phyloP scores from a whole-genome alignment of 2,329 filamentous ascomycete genomes.

The Colletotrichum agaves region DNA sequence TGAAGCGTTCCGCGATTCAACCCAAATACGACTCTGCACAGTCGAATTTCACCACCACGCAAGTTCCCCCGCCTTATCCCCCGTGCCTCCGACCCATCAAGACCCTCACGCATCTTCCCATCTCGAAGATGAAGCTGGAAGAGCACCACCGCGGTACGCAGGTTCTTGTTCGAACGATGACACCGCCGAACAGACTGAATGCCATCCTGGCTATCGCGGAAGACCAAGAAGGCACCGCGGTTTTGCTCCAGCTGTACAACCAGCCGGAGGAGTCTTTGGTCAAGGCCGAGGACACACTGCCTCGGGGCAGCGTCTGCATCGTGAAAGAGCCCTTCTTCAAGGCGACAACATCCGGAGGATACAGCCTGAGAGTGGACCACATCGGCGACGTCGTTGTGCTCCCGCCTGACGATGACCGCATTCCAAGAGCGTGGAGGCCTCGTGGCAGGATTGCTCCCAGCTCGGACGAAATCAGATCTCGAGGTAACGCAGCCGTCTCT shows the following conservation, averaged over 20 bases:
- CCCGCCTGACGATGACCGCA: conserved; percentile 45
- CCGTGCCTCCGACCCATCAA: conserved; percentile 39
- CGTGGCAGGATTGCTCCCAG: conserved; percentile 11
- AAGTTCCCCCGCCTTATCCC: conserved; percentile 37
- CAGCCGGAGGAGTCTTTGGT: conserved; percentile 51
- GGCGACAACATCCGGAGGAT: conserved; percentile 48
- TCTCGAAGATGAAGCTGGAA: conserved; percentile 46
- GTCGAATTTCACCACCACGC: not conserved
- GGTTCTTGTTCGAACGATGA: conserved; percentile 39
- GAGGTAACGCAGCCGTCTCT: conserved; percentile 49
- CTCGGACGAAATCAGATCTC: conserved; percentile 40
- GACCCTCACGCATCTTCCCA: conserved; percentile 41
- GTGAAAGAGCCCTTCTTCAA: conserved; percentile 67
- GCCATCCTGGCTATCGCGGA: conserved; percentile 48
- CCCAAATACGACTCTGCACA: not conserved
- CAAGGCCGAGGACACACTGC: conserved; percentile 48
- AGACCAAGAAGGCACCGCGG: conserved; percentile 50
- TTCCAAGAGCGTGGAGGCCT: conserved; percentile 52
- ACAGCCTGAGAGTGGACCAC: conserved; percentile 63
- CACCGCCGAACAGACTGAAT: conserved; percentile 36
- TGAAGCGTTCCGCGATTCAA: not conserved
- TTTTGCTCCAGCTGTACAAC: conserved; percentile 54
- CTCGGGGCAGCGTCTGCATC: conserved; percentile 49
- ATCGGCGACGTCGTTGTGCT: conserved; percentile 58
- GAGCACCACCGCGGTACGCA: conserved; percentile 43